These are phyloP conservation scores for Ceratocystiopsis brevicomis DNA, from an alignment of 2,329 filamentous ascomycete genomes.

Conservation along the genomic window DNA sequence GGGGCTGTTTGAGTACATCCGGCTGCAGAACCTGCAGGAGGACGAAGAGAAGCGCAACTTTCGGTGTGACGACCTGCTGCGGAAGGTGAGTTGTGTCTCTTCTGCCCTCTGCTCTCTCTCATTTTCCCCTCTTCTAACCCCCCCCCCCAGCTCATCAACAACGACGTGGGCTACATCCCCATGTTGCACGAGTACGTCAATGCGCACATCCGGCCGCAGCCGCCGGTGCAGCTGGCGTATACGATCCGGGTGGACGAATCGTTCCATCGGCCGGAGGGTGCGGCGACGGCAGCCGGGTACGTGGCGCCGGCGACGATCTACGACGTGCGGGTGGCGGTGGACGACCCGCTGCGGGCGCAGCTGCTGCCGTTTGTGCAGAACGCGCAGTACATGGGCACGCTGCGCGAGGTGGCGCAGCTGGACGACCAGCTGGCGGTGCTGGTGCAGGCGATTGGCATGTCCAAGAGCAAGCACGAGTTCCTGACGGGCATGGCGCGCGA, in stretches of 20 bases:
- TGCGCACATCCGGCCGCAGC: slow-evolving; percentile 57
- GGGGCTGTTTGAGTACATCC: slow-evolving; percentile 90
- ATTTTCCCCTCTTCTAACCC: neutral
- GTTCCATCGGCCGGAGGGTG: slow-evolving; percentile 37
- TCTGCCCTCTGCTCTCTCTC: neutral
- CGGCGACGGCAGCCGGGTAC: neutral
- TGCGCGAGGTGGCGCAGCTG: slow-evolving; percentile 56
- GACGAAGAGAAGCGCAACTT: slow-evolving; percentile 90
- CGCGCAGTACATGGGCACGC: slow-evolving; percentile 47
- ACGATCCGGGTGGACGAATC: slow-evolving; percentile 83
- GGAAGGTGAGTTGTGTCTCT: slow-evolving; percentile 37
- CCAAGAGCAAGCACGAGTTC: slow-evolving; percentile 82
- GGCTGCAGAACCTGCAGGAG: slow-evolving; percentile 68
- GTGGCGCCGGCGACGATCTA: slow-evolving; percentile 66
- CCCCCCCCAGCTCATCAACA: slow-evolving; percentile 43
- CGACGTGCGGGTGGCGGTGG: slow-evolving; percentile 68
- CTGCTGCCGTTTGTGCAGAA: slow-evolving; percentile 49
- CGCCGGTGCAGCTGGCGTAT: slow-evolving; percentile 70
- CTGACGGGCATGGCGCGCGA: slow-evolving; percentile 61
- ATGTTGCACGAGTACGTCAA: slow-evolving; percentile 64
- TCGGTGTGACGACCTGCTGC: slow-evolving; percentile 68
- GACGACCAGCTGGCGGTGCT: slow-evolving; percentile 76
- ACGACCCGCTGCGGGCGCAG: slow-evolving; percentile 58
- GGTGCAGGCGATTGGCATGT: slow-evolving; percentile 63
- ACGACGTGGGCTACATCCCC: slow-evolving; percentile 69